phyloP scores from a whole-genome alignment of 1,284 basidiomycete species.

The Volvariella surrecta region DNA sequence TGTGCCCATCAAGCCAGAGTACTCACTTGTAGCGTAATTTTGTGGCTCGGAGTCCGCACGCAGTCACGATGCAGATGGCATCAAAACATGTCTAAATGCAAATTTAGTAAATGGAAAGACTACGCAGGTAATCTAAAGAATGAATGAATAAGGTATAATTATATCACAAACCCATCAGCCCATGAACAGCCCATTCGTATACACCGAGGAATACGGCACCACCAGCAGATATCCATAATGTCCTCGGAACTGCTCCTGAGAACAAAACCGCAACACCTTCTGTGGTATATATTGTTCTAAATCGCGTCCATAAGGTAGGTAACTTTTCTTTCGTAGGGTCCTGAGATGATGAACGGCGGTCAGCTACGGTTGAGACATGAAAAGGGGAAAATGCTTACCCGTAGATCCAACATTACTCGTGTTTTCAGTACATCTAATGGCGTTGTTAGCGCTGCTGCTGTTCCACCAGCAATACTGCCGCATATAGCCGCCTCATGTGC shows the following conservation, averaged over 20 bases:
- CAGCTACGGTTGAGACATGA: not conserved
- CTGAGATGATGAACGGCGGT: conserved; percentile 19
- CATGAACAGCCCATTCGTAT: conserved; percentile 67
- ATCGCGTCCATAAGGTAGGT: conserved; percentile 46
- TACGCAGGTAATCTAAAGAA: too few species aligned
- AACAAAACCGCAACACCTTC: conserved; percentile 82
- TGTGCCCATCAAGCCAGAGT: too few species aligned
- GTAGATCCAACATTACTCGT: conserved; percentile 89
- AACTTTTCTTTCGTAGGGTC: conserved; percentile 39
- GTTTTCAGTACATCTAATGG: conserved; percentile 98
- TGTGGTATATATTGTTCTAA: conserved; percentile 56
- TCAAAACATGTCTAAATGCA: too few species aligned
- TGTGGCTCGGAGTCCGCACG: too few species aligned
- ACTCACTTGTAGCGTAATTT: too few species aligned
- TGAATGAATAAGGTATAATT: too few species aligned
- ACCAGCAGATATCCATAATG: conserved; percentile 92
- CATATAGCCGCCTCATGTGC: conserved; percentile 87
- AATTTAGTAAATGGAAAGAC: too few species aligned
- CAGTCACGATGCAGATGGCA: too few species aligned
- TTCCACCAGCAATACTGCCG: conserved; percentile 86
- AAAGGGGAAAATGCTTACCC: conserved; percentile 35
- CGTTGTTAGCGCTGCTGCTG: conserved; percentile 88
- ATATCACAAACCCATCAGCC: conserved; percentile 13
- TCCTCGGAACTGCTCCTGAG: conserved; percentile 84
- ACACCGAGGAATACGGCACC: conserved; percentile 96